These are phyloP conservation scores for Talaromyces marneffei DNA, from an alignment of 2,329 filamentous ascomycete genomes.

Conservation along the genomic window DNA sequence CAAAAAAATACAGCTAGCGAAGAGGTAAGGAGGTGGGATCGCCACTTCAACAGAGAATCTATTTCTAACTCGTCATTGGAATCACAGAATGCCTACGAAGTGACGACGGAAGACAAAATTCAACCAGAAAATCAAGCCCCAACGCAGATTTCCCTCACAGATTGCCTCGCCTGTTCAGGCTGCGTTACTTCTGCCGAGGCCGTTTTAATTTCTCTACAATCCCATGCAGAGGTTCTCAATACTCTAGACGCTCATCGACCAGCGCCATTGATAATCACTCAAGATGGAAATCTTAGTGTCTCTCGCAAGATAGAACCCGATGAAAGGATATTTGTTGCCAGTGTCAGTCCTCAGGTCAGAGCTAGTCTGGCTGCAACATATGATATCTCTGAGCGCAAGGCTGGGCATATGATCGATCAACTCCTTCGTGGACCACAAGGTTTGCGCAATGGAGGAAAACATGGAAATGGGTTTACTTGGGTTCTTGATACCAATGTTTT, in stretches of 20 bases:
- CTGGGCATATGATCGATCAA: slow-evolving; percentile 75
- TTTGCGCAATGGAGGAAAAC: slow-evolving; percentile 62
- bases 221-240: slow-evolving; percentile 81
- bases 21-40: slow-evolving; percentile 32
- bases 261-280: slow-evolving; percentile 26
- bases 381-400: slow-evolving; percentile 65
- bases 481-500: slow-evolving; percentile 83
- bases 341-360: slow-evolving; percentile 83
- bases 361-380: slow-evolving; percentile 84
- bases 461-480: slow-evolving; percentile 77
- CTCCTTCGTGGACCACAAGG: slow-evolving; percentile 67
- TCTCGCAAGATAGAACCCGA: slow-evolving; percentile 30
- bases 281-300: slow-evolving; percentile 43
- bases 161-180: slow-evolving; percentile 94
- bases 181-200: slow-evolving; percentile 97
- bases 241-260: slow-evolving; percentile 63
- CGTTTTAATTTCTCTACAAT: slow-evolving; percentile 91
- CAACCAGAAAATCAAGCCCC: slow-evolving; percentile 56
- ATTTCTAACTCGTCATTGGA: neutral
- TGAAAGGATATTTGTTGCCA: slow-evolving; percentile 81
- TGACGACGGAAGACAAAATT: slow-evolving; percentile 83
- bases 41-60: neutral
- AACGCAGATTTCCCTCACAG: slow-evolving; percentile 90
- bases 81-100: slow-evolving; percentile 63
- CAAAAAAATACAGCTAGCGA: slow-evolving; percentile 47